Evolutionary conservation across 2,329 filamentous ascomycete species (phyloP).

Genomic region (Colletotrichum eleusines): DNA sequence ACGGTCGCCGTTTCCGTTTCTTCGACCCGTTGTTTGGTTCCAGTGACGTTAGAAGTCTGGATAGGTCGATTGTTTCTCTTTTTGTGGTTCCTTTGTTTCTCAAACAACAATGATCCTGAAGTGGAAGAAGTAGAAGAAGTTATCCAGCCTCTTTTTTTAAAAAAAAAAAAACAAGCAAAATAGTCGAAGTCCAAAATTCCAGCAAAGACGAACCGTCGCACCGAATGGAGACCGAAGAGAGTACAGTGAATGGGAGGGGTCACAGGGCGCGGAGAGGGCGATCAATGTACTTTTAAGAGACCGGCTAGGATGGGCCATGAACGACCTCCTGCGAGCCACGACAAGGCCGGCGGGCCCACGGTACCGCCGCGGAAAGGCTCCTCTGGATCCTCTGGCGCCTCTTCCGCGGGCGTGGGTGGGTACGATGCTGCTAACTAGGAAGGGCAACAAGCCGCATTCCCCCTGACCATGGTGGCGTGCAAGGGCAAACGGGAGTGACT

Average conservation of each 20-base stretch:
- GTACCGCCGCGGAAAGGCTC: conserved; percentile 33
- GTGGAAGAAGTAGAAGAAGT: conserved; percentile 7
- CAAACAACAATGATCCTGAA: not conserved
- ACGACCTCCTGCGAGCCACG: conserved; percentile 29
- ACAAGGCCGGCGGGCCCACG: conserved; percentile 28
- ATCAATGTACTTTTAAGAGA: conserved; percentile 33
- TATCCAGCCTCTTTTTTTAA: conserved; percentile 32
- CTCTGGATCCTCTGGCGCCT: conserved; percentile 20
- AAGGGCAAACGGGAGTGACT: conserved; percentile 38
- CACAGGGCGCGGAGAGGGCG: conserved; percentile 24
- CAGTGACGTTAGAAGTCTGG: conserved; percentile 4
- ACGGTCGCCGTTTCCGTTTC: conserved; percentile 36
- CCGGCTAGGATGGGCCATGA: conserved; percentile 19
- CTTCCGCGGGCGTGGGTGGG: no score
- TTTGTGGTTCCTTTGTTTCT: conserved; percentile 11
- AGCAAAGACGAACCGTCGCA: conserved; percentile 21
- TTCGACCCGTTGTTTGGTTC: conserved; percentile 3
- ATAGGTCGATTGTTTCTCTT: not conserved
- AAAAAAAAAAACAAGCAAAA: conserved; percentile 27
- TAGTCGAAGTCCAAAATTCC: conserved; percentile 29
- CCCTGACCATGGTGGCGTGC: conserved; percentile 36
- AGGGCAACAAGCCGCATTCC: conserved; percentile 27
- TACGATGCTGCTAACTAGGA: conserved; percentile 15
- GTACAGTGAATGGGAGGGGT: conserved; percentile 31
- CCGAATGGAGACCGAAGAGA: conserved; percentile 21